A percentile compares a stretch with the other conserved stretches of the same genome.
phyloP scores from a whole-genome alignment of 441 rosid species.

The Erodium moschatum region DNA sequence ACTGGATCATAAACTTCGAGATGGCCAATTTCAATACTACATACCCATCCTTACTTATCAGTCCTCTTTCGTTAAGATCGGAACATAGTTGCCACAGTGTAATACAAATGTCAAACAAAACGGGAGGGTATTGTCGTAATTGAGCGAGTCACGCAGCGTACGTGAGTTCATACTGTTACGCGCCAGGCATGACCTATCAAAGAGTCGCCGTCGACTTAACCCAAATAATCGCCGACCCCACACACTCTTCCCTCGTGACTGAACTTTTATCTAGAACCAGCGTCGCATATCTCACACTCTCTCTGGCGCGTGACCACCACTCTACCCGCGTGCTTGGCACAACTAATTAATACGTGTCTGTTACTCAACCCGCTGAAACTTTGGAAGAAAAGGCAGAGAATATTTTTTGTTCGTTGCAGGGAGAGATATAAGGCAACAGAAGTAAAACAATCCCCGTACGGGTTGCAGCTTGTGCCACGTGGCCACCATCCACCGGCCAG shows the following conservation, averaged over 20 bases:
- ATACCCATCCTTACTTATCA: no score
- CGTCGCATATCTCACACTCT: conserved; percentile 15
- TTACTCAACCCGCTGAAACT: neutral
- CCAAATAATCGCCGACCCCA: conserved; percentile 24
- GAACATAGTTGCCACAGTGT: no score
- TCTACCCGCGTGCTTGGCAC: neutral
- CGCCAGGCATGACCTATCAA: conserved; percentile 12
- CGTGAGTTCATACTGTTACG: conserved; percentile 18
- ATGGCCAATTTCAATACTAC: no score
- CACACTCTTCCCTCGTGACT: conserved; percentile 9
- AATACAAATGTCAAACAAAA: no score
- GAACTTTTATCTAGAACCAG: conserved; percentile 8
- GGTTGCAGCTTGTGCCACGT: conserved; percentile 7
- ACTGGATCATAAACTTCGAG: no score
- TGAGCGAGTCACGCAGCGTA: conserved; percentile 22
- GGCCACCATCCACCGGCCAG: neutral
- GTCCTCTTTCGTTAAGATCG: no score
- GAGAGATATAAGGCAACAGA: neutral
- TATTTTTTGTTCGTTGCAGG: neutral
- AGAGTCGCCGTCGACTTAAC: conserved; percentile 9
- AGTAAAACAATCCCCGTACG: neutral
- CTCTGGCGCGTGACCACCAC: conserved; percentile 11
- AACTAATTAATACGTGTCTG: conserved; percentile 11
- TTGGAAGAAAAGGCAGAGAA: conserved; percentile 14
- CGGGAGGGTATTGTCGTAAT: no score